Conservation (phyloP, 2,329 filamentous ascomycete species). For the Pseudovirgaria hyperparasitica region DNA sequence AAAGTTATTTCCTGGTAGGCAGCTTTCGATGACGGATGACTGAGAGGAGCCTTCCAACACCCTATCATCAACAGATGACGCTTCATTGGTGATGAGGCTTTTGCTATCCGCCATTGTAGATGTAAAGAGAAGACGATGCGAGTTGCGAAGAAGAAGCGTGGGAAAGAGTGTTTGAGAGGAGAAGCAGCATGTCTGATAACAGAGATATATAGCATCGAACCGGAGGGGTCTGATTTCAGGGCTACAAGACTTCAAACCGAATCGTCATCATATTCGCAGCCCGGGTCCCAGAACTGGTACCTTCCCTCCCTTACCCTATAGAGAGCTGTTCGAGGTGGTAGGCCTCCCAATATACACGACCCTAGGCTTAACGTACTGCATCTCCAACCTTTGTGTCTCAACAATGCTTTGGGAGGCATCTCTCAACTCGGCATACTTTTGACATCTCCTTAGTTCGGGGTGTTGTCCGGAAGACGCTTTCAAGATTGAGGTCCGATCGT, state of each 20-base stretch:
- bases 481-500: conserved; percentile 8
- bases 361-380: conserved; percentile 8
- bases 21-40: conserved; percentile 6
- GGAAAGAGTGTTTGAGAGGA: conserved; percentile 4
- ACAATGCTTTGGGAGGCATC: conserved; percentile 8
- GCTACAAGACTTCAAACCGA: conserved; percentile 6
- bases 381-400: conserved; percentile 9
- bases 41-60: conserved; percentile 6
- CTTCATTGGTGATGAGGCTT: conserved; percentile 7
- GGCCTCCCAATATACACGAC: conserved; percentile 9
- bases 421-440: conserved; percentile 9
- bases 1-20: conserved; percentile 8
- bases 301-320: conserved; percentile 6
- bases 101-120: conserved; percentile 7
- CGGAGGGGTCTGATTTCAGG: conserved; percentile 7
- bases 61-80: conserved; percentile 6
- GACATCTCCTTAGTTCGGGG: conserved; percentile 8
- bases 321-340: conserved; percentile 8
- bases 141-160: conserved; percentile 6
- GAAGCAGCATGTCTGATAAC: conserved; percentile 6
- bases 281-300: conserved; percentile 7
- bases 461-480: conserved; percentile 8
- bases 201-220: conserved; percentile 9
- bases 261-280: conserved; percentile 7
- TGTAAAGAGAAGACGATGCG: conserved; percentile 8